A percentile compares a stretch with the other conserved stretches of the same genome.
Conservation (phyloP, 306 rosid species). For the Castanospermum australe region DNA sequence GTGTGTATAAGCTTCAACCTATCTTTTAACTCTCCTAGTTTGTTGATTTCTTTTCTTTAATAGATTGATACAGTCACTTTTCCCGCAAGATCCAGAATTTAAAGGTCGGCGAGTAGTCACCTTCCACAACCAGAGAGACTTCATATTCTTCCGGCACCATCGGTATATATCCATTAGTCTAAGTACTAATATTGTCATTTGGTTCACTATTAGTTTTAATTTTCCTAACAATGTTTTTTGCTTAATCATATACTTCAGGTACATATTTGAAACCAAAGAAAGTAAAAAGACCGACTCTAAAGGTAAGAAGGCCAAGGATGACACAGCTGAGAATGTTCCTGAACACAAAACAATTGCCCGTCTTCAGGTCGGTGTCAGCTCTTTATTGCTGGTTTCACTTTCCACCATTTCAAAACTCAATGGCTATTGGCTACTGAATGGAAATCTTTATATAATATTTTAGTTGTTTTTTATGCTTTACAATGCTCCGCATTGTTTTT, state of each 20-base stretch:
- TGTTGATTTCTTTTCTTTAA: conserved; percentile 18
- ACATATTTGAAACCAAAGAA: conserved; percentile 82
- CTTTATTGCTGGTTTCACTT: conserved; percentile 6
- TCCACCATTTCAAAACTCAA: background rate
- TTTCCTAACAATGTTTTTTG: conserved; percentile 18
- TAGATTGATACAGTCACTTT: conserved; percentile 82
- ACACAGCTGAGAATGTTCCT: conserved; percentile 43
- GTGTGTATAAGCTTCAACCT: conserved; percentile 19
- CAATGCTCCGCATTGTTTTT: background rate
- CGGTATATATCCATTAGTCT: conserved; percentile 45
- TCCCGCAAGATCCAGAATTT: conserved; percentile 88
- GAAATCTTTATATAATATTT: background rate
- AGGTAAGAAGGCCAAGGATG: conserved; percentile 54
- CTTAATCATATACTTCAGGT: conserved; percentile 43
- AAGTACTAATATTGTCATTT: background rate
- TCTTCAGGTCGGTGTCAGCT: conserved; percentile 68
- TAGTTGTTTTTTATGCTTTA: background rate
- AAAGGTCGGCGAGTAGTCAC: conserved; percentile 90
- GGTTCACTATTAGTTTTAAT: conserved; percentile 2
- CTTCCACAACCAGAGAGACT: conserved; percentile 94
- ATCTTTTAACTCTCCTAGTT: conserved; percentile 6
- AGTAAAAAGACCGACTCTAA: conserved; percentile 48
- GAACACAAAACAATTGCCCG: conserved; percentile 61
- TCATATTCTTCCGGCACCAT: conserved; percentile 89
- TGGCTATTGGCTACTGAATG: background rate